A percentile compares a stretch with the other conserved stretches of the same genome.
Conservation (phyloP, 805 yeast species). For the Saccharomycopsis babjevae region DNA sequence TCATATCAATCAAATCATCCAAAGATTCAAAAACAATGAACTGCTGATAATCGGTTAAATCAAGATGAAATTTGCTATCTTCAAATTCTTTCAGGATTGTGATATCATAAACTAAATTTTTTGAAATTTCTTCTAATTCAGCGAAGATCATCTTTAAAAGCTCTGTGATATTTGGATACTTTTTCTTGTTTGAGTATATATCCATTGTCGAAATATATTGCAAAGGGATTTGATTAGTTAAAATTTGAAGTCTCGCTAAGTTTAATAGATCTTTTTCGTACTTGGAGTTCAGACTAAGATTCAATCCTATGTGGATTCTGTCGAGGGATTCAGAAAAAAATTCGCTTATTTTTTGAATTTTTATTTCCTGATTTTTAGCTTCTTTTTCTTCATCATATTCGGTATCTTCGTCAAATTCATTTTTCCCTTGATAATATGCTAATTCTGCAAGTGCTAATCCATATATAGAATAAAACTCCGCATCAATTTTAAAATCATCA, state of each 20-base stretch:
- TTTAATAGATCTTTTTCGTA: constrained; percentile 34
- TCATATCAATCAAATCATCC: constrained; percentile 60
- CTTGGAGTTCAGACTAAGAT: neutral
- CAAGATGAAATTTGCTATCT: constrained; percentile 2
- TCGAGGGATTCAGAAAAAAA: constrained; percentile 67
- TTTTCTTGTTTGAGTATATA: constrained; percentile 28
- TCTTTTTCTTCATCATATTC: constrained; percentile 23
- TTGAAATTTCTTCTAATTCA: constrained; percentile 31
- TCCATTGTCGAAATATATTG: constrained; percentile 44
- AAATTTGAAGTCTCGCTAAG: constrained; percentile 45
- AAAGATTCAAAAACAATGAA: constrained; percentile 46
- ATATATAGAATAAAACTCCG: constrained; percentile 61
- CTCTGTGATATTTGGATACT: constrained; percentile 27
- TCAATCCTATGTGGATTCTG: constrained; percentile 45
- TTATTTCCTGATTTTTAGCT: constrained; percentile 13
- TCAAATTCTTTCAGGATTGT: constrained; percentile 1
- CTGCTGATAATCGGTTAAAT: constrained; percentile 30
- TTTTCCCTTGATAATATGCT: constrained; percentile 44
- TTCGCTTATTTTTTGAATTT: constrained; percentile 34
- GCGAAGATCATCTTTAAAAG: constrained; percentile 35
- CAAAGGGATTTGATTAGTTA: constrained; percentile 49
- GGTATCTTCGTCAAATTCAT: constrained; percentile 23
- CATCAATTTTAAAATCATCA: constrained; percentile 27
- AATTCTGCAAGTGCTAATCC: constrained; percentile 61
- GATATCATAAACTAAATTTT: constrained; percentile 30